These are phyloP conservation scores for Quillaja saponaria DNA, from an alignment of 306 rosid genomes.

Conservation along the genomic window DNA sequence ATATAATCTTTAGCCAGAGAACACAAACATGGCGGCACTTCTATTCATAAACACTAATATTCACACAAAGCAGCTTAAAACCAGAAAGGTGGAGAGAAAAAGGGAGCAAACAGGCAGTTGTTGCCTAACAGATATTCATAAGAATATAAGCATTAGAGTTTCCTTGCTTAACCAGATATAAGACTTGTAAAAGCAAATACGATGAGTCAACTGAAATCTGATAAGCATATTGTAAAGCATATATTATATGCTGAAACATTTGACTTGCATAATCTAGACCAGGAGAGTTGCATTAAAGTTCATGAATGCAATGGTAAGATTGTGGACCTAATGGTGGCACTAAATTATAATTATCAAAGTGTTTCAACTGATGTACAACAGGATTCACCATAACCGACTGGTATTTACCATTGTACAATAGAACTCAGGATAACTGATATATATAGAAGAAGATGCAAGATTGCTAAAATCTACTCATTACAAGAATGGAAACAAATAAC, in stretches of 20 bases:
- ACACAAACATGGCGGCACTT: no score
- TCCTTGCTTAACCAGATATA: no score
- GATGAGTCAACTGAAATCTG: not conserved
- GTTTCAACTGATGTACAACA: not conserved
- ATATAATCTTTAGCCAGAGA: no score
- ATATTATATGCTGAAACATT: not conserved
- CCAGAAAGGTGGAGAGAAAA: no score
- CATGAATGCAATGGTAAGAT: not conserved
- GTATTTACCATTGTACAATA: not conserved
- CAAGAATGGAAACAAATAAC: slow-evolving; percentile 2
- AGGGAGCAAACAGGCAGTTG: no score
- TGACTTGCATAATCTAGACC: not conserved
- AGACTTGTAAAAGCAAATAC: slow-evolving; percentile 13
- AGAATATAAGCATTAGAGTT: no score
- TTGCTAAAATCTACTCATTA: no score
- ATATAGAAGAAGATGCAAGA: no score
- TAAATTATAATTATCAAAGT: not conserved
- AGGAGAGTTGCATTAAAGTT: slow-evolving; percentile 3
- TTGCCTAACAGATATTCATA: no score
- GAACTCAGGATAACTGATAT: no score
- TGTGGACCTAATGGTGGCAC: not conserved
- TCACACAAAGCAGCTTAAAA: no score
- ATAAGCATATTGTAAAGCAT: not conserved
- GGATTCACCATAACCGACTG: not conserved
- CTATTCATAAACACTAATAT: no score